These are phyloP conservation scores for Tagetes patula DNA, from an alignment of 129 eudicot genomes.

Conservation along the genomic window DNA sequence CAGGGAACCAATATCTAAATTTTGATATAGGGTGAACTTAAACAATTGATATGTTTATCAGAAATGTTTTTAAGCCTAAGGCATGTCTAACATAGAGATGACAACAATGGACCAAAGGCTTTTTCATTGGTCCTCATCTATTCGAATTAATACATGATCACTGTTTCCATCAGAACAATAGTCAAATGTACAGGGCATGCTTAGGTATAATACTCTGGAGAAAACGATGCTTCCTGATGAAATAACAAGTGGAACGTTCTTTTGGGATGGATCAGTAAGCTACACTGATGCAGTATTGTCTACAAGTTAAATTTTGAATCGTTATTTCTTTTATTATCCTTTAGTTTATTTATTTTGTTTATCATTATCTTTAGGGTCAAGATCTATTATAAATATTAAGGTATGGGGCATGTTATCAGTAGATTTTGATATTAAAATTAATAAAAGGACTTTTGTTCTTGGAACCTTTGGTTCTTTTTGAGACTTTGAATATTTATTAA, in stretches of 20 bases:
- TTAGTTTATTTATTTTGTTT: no score
- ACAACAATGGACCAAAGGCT: not conserved
- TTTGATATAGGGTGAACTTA: not conserved
- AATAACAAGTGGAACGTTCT: not conserved
- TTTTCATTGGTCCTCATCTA: not conserved
- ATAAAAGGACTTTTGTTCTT: no score
- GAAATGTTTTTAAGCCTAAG: not conserved
- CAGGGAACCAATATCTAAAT: not conserved
- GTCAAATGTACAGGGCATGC: not conserved
- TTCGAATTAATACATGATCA: not conserved
- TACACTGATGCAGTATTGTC: not conserved
- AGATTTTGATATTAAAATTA: no score
- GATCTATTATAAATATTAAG: no score
- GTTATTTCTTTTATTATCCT: no score
- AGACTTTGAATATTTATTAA: no score
- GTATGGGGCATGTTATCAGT: no score
- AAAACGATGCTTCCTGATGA: not conserved
- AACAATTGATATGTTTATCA: not conserved
- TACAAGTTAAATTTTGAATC: no score
- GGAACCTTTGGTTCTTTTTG: no score
- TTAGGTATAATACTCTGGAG: not conserved
- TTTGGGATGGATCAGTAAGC: not conserved
- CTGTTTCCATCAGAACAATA: not conserved
- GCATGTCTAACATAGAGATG: conserved; percentile 1
- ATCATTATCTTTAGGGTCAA: no score